Percentiles rank a stretch among this genome's conserved stretches.
These are phyloP conservation scores for Alternaria angustiovoidea DNA, from an alignment of 2,329 filamentous ascomycete species.

Conservation along the genomic window DNA sequence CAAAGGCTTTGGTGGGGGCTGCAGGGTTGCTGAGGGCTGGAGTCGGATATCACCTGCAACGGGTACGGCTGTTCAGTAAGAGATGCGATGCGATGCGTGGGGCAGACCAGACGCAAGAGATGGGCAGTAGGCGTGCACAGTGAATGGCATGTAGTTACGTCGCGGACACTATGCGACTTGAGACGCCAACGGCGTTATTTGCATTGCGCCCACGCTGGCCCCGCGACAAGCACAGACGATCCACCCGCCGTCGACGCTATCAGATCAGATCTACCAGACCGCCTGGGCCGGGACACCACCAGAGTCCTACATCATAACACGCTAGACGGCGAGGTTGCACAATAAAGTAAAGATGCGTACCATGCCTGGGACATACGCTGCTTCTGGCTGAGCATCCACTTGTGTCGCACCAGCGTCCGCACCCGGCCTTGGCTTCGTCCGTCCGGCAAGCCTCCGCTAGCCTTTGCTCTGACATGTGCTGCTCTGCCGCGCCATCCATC, in stretches of 20 bases:
- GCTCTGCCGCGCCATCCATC: conserved; percentile 4
- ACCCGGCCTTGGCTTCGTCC: conserved; percentile 3
- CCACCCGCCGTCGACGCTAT: conserved; percentile 21
- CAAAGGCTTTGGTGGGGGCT: conserved; percentile 23
- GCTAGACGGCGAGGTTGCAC: conserved; percentile 8
- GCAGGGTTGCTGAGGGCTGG: conserved; percentile 12
- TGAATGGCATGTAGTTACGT: conserved; percentile 12
- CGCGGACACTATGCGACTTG: conserved; percentile 19
- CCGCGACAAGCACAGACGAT: conserved; percentile 30
- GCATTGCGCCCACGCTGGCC: conserved; percentile 27
- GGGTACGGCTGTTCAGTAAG: conserved; percentile 7
- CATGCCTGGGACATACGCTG: background rate
- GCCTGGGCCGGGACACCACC: conserved; percentile 8
- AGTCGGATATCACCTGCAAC: conserved; percentile 22
- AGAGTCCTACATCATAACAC: conserved; percentile 6
- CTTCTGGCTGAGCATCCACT: background rate
- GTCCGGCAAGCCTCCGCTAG: conserved; percentile 20
- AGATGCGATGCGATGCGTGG: conserved; percentile 17
- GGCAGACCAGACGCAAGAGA: conserved; percentile 1
- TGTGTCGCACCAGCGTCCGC: background rate
- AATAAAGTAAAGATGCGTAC: conserved; percentile 2
- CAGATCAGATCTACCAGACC: conserved; percentile 15
- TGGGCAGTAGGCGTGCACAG: conserved; percentile 9
- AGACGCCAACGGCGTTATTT: conserved; percentile 27
- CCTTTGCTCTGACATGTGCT: conserved; percentile 12